Conservation (phyloP, 2,329 filamentous ascomycete species). For the Trichophyton simii region DNA sequence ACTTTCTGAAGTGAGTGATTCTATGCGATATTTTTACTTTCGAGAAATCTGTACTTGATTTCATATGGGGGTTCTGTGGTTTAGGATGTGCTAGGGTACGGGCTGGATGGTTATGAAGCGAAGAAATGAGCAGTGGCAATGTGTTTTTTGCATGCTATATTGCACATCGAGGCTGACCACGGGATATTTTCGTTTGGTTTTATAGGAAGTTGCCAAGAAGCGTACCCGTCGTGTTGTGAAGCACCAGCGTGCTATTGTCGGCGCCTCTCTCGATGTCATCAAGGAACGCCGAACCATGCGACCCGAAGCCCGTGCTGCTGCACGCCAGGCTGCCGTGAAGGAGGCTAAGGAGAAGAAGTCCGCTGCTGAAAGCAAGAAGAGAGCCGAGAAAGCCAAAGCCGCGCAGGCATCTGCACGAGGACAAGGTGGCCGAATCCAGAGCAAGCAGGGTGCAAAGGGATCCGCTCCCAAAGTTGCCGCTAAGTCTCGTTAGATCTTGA, state of each 20-base stretch:
- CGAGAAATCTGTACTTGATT: not conserved
- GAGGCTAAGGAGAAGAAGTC: slow-evolving; percentile 98
- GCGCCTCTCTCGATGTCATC: slow-evolving; percentile 98
- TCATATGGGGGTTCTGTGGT: not conserved
- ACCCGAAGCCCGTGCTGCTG: slow-evolving; percentile 88
- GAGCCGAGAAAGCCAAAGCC: slow-evolving; percentile 97
- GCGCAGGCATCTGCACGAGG: slow-evolving; percentile 64
- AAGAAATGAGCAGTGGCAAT: too few relatives aligned
- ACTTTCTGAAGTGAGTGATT: slow-evolving; percentile 88
- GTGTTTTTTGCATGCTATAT: not conserved
- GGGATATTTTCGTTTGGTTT: not conserved
- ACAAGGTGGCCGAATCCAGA: slow-evolving; percentile 65
- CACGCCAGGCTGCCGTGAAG: slow-evolving; percentile 82
- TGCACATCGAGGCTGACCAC: slow-evolving; percentile 12
- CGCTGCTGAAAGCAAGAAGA: slow-evolving; percentile 79
- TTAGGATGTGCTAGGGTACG: not conserved
- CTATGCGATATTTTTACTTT: not conserved
- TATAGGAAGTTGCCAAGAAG: slow-evolving; percentile 99
- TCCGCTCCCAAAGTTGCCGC: slow-evolving; percentile 72
- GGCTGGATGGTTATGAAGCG: not conserved
- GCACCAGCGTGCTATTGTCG: slow-evolving; percentile 96
- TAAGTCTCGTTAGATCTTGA: slow-evolving; percentile 57
- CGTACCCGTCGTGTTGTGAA: slow-evolving; percentile 96
- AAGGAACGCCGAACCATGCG: slow-evolving; percentile 95
- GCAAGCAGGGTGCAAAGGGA: slow-evolving; percentile 97